Percentiles rank a stretch among this genome's conserved stretches.
Conservation (phyloP, 805 yeast genomes). For the Millerago galiae region DNA sequence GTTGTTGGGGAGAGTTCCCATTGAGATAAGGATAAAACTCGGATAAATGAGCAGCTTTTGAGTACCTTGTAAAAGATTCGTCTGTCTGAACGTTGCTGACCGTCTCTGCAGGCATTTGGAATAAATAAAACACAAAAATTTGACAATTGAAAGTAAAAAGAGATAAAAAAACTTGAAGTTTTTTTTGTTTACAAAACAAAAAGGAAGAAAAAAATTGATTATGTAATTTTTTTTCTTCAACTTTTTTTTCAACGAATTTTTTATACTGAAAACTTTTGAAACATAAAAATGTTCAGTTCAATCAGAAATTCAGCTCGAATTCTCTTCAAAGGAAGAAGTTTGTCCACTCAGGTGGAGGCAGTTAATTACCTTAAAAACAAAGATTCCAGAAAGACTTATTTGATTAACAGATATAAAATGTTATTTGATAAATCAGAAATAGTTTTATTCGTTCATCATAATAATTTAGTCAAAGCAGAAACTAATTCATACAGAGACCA, state of each 20-base stretch:
- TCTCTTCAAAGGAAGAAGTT: no score
- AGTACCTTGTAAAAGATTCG: constrained; percentile 17
- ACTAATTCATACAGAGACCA: constrained; percentile 56
- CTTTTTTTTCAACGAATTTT: constrained; percentile 3
- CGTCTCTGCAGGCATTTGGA: background rate
- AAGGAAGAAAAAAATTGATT: no score
- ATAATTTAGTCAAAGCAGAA: constrained; percentile 68
- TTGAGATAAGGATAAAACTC: constrained; percentile 25
- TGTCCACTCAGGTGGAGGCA: no score
- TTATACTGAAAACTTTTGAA: background rate
- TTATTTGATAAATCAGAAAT: constrained; percentile 63
- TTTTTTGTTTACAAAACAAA: no score
- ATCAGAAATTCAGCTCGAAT: constrained; percentile 1
- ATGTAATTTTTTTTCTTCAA: background rate
- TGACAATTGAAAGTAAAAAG: background rate
- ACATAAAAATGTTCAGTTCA: constrained; percentile 2
- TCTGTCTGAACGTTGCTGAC: constrained; percentile 16
- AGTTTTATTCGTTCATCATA: constrained; percentile 77
- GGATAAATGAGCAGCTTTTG: constrained; percentile 22
- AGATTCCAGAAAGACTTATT: constrained; percentile 76
- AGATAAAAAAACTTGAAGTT: background rate
- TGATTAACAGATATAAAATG: constrained; percentile 73
- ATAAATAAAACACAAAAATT: background rate
- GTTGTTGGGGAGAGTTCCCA: constrained; percentile 20
- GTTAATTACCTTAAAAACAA: constrained; percentile 41